Base-by-base conservation (phyloP, 148 eudicot species). In the Beta vulgaris region DNA sequence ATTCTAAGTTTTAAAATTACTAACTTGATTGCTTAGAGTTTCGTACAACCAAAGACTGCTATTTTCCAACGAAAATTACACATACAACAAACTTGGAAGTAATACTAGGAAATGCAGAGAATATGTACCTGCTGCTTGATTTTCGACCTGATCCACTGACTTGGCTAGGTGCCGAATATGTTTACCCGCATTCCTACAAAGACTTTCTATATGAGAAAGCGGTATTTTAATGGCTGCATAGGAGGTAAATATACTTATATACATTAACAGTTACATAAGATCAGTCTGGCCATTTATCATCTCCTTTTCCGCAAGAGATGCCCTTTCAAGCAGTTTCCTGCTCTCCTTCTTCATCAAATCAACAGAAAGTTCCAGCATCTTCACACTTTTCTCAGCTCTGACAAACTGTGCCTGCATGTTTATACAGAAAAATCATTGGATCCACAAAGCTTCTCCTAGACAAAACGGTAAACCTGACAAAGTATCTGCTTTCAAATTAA, bases 321-420 rank as follows among this genome's bases (percentile, higher is more conserved):
- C 87, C 83, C 98, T 90, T 87, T 92, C 92, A 76, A 91, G 87
- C 62, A 94, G 87, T 71, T 94, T 94, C 74, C 68, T 72, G 77
- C 92, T 94, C 85, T 94, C 97, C 42, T 90, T 90, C 84, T 90
- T 91, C 88, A 90, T 90, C 23, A 91, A 37, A 78, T 92, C 93
- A 85, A 92, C 89, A 73, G 97, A 92, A 68, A 90, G 74, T 58
- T 70, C 75, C 82, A 91, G 77, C 80, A 78, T 84, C 48, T 89
- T 85, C 64, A 92, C 86, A 76, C 88, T 89, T 77, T 86, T 89
- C 80, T 90, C 97, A 83, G 96, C 93, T 86, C 75, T 89, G 66
- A 80, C 71, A 86, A 83, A 87, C 72, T 82, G 89, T 61, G 98
- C 88, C 98, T 94, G 93, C 85, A 83, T 21, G 71, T 43, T 39